Evolutionary conservation across 495 filamentous ascomycete species (phyloP).

Genomic region (Usnea hakonensis): DNA sequence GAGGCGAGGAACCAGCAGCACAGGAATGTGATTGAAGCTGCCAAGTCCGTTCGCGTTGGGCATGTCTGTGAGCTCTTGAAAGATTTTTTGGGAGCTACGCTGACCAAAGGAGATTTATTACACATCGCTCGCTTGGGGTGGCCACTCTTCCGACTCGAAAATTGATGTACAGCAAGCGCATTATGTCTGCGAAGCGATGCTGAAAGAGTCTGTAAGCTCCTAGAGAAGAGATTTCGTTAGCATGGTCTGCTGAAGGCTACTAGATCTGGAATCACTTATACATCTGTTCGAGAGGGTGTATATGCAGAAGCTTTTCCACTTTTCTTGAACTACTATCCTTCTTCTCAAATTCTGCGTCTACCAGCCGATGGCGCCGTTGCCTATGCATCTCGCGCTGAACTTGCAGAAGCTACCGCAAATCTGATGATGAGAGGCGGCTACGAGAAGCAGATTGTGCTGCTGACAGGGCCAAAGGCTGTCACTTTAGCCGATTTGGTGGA

Average conservation of each 20-base stretch:
- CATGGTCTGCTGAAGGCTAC: neutral
- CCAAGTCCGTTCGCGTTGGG: neutral
- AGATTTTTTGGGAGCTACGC: neutral
- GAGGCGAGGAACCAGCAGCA: neutral
- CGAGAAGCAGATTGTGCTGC: neutral
- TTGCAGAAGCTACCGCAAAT: conserved; percentile 6
- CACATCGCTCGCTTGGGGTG: neutral
- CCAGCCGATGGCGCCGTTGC: neutral
- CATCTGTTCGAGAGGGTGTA: neutral
- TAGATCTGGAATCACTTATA: neutral
- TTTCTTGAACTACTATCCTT: neutral
- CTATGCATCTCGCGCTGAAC: neutral
- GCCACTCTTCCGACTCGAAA: neutral
- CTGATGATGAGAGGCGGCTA: neutral
- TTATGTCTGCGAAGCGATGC: neutral
- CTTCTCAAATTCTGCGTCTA: neutral
- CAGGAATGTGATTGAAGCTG: conserved; percentile 1
- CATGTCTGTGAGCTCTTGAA: neutral
- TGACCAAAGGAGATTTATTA: neutral
- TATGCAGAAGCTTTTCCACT: neutral
- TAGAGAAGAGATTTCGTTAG: neutral
- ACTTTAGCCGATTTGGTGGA: neutral
- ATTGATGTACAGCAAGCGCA: neutral
- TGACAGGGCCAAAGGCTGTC: conserved; percentile 1
- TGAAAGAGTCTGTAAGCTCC: neutral